phyloP scores from a whole-genome alignment of 2,329 filamentous ascomycete genomes.

The Cryphonectria radicalis region DNA sequence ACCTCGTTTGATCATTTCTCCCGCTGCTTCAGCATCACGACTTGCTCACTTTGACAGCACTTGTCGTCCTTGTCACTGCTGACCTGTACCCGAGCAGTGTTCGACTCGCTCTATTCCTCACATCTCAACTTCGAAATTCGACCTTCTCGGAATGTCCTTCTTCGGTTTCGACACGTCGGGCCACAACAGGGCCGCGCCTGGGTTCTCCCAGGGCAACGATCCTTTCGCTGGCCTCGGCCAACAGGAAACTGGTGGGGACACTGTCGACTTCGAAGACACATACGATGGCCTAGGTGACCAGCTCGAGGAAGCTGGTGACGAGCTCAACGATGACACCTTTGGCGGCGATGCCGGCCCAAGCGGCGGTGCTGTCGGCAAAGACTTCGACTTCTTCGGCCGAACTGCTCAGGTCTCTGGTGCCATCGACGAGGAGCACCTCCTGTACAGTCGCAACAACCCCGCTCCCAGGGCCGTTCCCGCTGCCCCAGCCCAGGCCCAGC shows the following conservation, averaged over 20 bases:
- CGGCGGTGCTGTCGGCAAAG: constrained; percentile 72
- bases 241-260: constrained; percentile 62
- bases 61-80: not conserved
- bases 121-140: constrained; percentile 4
- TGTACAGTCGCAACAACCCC: constrained; percentile 77
- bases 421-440: constrained; percentile 88
- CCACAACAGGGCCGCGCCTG: constrained; percentile 71
- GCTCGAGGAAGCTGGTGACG: constrained; percentile 90
- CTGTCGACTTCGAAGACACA: constrained; percentile 88
- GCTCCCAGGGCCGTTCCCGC: constrained; percentile 50
- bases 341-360: constrained; percentile 51
- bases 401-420: constrained; percentile 86
- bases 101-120: constrained; percentile 1
- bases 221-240: constrained; percentile 81
- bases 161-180: constrained; percentile 82
- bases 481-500: constrained; percentile 36
- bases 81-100: constrained; percentile 1
- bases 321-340: constrained; percentile 97
- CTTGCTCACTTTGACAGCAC: not conserved
- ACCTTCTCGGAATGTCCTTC: constrained; percentile 72
- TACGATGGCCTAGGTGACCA: constrained; percentile 93
- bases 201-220: constrained; percentile 83
- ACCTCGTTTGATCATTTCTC: not conserved
- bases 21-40: not conserved
- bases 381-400: constrained; percentile 96